Conservation (phyloP, 2,329 filamentous ascomycete species). For the Alternaria metachromatica region DNA sequence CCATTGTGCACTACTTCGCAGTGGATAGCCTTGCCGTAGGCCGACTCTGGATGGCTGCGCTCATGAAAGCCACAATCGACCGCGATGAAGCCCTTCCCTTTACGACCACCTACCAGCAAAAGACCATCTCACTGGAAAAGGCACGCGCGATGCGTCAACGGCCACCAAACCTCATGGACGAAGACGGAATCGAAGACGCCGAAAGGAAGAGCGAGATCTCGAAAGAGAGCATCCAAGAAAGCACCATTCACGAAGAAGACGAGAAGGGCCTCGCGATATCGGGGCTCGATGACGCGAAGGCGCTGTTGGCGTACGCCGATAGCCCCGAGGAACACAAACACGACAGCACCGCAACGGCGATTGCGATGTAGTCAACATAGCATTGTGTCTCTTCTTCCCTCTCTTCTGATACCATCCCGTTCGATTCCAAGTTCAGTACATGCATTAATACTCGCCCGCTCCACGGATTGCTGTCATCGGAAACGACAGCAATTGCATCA, state of each 20-base stretch:
- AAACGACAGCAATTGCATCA: background rate
- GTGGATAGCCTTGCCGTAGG: constrained; percentile 89
- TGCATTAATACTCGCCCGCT: constrained; percentile 5
- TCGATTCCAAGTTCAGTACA: background rate
- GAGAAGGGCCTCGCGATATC: constrained; percentile 49
- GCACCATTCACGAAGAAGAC: constrained; percentile 48
- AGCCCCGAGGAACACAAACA: constrained; percentile 14
- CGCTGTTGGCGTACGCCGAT: constrained; percentile 43
- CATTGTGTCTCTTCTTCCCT: background rate
- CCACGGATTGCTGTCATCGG: background rate
- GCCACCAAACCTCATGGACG: constrained; percentile 83
- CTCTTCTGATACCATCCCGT: background rate
- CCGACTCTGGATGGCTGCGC: constrained; percentile 94
- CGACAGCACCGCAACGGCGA: constrained; percentile 11
- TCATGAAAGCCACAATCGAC: constrained; percentile 99
- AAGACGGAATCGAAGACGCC: constrained; percentile 42
- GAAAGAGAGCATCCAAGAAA: constrained; percentile 46
- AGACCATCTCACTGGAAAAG: constrained; percentile 91
- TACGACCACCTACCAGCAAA: constrained; percentile 93
- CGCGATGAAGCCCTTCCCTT: constrained; percentile 79
- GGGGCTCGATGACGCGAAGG: constrained; percentile 46
- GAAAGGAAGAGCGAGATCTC: constrained; percentile 40
- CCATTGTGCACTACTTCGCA: constrained; percentile 96
- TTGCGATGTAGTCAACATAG: constrained; percentile 2
- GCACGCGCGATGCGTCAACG: constrained; percentile 86